Evolutionary conservation across 148 eudicot genomes (phyloP).

Genomic region (Amaranthus palmeri): DNA sequence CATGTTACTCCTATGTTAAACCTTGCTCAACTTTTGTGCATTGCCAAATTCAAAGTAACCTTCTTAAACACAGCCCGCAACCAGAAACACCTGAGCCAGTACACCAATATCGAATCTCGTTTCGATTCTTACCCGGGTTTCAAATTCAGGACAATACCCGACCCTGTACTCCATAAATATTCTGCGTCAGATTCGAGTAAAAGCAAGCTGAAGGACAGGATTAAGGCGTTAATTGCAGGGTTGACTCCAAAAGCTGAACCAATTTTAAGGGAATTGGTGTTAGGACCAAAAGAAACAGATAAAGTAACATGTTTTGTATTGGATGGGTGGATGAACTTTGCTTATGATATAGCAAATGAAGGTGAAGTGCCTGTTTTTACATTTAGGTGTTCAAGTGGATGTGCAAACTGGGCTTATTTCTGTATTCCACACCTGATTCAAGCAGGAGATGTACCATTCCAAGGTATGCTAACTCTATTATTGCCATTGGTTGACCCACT

Average conservation of each 20-base stretch:
- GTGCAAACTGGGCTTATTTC: conserved; percentile 25
- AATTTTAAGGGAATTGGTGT: conserved; percentile 13
- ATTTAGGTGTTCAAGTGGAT: conserved; percentile 28
- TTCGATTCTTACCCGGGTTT: conserved; percentile 25
- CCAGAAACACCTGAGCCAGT: conserved; percentile 19
- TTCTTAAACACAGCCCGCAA: conserved; percentile 28
- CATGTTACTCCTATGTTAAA: conserved; percentile 35
- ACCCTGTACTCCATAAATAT: conserved; percentile 8
- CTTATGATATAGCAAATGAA: conserved; percentile 23
- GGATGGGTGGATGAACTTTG: conserved; percentile 26
- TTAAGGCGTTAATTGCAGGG: conserved; percentile 4
- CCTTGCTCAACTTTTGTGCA: conserved; percentile 35
- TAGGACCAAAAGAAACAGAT: neutral
- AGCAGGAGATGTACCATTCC: conserved; percentile 30
- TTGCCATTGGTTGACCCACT: too few species aligned
- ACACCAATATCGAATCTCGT: conserved; percentile 20
- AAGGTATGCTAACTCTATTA: conserved; percentile 14
- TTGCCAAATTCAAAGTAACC: conserved; percentile 24
- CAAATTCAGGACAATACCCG: conserved; percentile 20
- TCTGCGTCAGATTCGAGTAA: neutral
- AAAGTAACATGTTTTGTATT: conserved; percentile 26
- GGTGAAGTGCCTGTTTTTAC: conserved; percentile 26
- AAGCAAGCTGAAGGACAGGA: neutral
- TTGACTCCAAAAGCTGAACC: conserved; percentile 15
- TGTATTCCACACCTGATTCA: conserved; percentile 24